These are phyloP conservation scores for Luvunga scandens DNA, from an alignment of 345 rosid genomes.

Conservation along the genomic window DNA sequence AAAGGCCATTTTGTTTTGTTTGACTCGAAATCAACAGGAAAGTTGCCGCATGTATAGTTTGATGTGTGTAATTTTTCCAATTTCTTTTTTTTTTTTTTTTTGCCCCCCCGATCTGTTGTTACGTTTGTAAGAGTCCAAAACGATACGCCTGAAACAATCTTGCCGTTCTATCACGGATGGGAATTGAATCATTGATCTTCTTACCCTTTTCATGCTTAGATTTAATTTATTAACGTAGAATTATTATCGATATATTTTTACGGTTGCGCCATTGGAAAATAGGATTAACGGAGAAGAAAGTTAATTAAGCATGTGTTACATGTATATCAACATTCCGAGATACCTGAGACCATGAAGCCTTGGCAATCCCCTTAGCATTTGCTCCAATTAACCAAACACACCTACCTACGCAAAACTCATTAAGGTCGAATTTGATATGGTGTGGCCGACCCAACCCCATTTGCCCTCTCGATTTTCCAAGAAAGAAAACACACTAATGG, in stretches of 20 bases:
- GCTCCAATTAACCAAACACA: no score
- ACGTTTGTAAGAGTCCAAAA: not conserved
- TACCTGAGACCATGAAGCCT: no score
- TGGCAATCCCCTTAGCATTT: no score
- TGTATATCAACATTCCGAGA: no score
- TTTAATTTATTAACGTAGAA: no score
- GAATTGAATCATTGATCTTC: no score
- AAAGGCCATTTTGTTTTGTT: not conserved
- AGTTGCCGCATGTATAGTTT: not conserved
- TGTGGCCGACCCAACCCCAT: not conserved
- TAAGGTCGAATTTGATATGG: not conserved
- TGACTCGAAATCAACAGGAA: not conserved
- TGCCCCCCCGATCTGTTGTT: not conserved
- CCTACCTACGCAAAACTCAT: not conserved
- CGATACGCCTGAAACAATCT: not conserved
- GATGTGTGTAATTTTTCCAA: not conserved
- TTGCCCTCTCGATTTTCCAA: not conserved
- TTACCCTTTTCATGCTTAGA: no score
- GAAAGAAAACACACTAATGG: not conserved
- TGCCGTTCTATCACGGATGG: no score
- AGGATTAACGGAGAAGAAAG: no score
- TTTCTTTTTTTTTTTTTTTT: not conserved
- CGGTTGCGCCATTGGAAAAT: no score
- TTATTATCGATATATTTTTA: no score
- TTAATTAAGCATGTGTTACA: no score